Evolutionary conservation across 108 stramenopile genomes (phyloP).

Genomic region (Fragilariopsis cylindrus): DNA sequence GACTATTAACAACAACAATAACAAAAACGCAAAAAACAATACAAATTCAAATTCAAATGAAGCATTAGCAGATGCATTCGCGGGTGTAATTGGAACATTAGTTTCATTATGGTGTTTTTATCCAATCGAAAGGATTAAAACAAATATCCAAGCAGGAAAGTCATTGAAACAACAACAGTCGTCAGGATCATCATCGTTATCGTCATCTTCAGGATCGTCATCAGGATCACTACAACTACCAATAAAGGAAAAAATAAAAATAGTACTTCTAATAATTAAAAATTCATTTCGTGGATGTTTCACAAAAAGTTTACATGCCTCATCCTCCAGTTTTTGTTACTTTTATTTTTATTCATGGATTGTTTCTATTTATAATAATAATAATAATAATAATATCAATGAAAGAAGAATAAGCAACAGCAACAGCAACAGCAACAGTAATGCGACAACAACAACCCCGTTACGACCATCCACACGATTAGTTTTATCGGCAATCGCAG

Average conservation of each 20-base stretch:
- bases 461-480: constrained; percentile 63
- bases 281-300: constrained; percentile 61
- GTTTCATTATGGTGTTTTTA: constrained; percentile 88
- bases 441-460: not conserved
- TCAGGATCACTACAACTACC: not conserved
- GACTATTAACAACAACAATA: too few relatives aligned
- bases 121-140: constrained; percentile 88
- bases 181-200: not conserved
- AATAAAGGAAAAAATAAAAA: not conserved
- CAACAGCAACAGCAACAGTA: not conserved
- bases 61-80: constrained; percentile 84
- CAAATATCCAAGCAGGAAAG: constrained; percentile 62
- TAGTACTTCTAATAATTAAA: not conserved
- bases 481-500: constrained; percentile 80
- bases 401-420: constrained; percentile 1
- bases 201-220: not conserved
- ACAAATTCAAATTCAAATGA: not conserved
- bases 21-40: too few relatives aligned
- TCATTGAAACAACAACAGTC: not conserved
- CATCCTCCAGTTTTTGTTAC: constrained; percentile 85
- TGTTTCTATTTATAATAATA: constrained; percentile 36
- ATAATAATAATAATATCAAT: not conserved
- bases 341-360: constrained; percentile 86
- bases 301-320: constrained; percentile 78
- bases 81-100: constrained; percentile 79